Evolutionary conservation across 2,329 filamentous ascomycete species (phyloP).

Genomic region (Paecilomyces niveus): DNA sequence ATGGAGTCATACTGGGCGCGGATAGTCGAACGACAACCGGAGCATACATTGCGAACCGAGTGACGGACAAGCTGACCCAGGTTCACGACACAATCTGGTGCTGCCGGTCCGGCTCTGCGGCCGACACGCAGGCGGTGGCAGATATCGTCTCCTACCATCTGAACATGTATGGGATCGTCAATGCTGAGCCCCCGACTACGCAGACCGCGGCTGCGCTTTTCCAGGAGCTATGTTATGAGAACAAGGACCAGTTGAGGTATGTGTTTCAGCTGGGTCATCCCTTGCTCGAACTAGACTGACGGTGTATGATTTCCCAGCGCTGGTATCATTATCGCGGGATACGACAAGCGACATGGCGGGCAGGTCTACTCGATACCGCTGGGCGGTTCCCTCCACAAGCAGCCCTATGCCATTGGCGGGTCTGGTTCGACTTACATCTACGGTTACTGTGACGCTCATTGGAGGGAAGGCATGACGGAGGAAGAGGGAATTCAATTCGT

Average conservation of each 20-base stretch:
- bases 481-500: conserved; percentile 86
- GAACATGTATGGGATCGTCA: conserved; percentile 82
- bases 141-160: conserved; percentile 98
- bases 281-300: not conserved
- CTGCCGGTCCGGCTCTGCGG: conserved; percentile 93
- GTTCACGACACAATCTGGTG: conserved; percentile 99
- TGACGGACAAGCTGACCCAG: conserved; percentile 97
- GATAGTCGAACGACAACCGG: conserved; percentile 97
- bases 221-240: conserved; percentile 95
- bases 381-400: conserved; percentile 95
- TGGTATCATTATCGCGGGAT: conserved; percentile 97
- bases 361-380: conserved; percentile 97
- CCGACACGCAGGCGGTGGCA: conserved; percentile 94
- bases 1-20: conserved; percentile 92
- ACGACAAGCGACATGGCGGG: conserved; percentile 88
- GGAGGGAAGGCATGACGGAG: conserved; percentile 92
- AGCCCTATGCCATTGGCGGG: conserved; percentile 88
- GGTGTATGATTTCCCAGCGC: conserved; percentile 52
- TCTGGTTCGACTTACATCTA: conserved; percentile 99
- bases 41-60: conserved; percentile 96
- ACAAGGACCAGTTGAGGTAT: conserved; percentile 88
- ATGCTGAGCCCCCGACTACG: conserved; percentile 84
- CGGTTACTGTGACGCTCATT: conserved; percentile 95
- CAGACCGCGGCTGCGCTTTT: conserved; percentile 94
- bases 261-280: conserved; percentile 22